phyloP scores from a whole-genome alignment of 768 basidiomycete genomes.

The Termitomyces sp. region DNA sequence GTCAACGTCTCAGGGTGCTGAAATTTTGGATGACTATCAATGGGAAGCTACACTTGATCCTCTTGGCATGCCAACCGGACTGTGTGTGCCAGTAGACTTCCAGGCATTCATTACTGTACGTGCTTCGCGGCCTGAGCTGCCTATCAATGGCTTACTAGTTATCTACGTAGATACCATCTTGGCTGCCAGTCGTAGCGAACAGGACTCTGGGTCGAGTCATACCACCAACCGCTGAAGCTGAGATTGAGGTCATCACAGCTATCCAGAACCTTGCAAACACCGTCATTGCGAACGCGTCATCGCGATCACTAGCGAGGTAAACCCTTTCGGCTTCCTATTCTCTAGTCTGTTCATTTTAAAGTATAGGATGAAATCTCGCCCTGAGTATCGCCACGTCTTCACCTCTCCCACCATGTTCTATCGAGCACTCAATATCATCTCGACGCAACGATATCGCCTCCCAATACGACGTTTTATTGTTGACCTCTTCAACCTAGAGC shows the following conservation, averaged over 20 bases:
- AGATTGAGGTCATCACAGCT: constrained; percentile 80
- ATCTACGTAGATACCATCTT: constrained; percentile 66
- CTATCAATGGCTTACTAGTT: not conserved
- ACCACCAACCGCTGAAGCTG: constrained; percentile 61
- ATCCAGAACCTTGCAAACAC: constrained; percentile 94
- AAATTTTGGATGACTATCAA: constrained; percentile 85
- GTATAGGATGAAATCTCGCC: constrained; percentile 68
- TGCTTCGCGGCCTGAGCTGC: not conserved
- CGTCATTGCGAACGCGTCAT: constrained; percentile 92
- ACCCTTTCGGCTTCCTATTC: constrained; percentile 14
- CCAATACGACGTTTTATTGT: constrained; percentile 90
- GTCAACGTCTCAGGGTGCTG: constrained; percentile 86
- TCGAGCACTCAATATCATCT: constrained; percentile 83
- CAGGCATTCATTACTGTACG: constrained; percentile 75
- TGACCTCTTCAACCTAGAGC: constrained; percentile 84
- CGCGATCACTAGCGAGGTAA: constrained; percentile 81
- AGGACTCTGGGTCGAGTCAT: constrained; percentile 44
- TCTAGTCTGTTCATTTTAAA: constrained; percentile 1
- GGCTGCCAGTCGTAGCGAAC: constrained; percentile 39
- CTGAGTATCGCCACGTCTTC: constrained; percentile 73
- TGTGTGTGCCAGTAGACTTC: constrained; percentile 87
- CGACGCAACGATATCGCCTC: constrained; percentile 83
- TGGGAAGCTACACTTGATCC: constrained; percentile 93
- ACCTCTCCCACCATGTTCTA: constrained; percentile 74
- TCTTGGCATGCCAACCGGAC: constrained; percentile 79